Conservation (phyloP, 371 early-diverging fungal genomes). For the Lichtheimia corymbifera region DNA sequence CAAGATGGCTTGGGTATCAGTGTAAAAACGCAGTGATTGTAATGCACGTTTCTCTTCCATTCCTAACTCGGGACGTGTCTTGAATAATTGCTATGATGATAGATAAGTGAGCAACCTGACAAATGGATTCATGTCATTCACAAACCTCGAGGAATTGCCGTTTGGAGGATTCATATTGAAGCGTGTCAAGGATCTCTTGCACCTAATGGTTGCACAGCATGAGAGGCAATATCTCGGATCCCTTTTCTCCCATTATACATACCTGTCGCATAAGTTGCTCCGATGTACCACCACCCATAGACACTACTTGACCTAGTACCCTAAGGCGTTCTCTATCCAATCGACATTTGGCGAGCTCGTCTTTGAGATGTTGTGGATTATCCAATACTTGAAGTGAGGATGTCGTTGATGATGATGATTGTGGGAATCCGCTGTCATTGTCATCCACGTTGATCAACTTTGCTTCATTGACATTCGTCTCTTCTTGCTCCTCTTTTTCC, state of each 20-base stretch:
- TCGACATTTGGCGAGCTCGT: constrained; percentile 22
- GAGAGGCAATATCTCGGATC: not conserved
- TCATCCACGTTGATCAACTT: constrained; percentile 15
- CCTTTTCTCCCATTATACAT: not conserved
- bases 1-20: constrained; percentile 19
- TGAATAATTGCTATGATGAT: not conserved
- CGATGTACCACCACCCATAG: constrained; percentile 14
- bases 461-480: not conserved
- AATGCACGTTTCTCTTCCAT: constrained; percentile 22
- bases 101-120: not conserved
- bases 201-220: constrained; percentile 10
- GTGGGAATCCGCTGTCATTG: not conserved
- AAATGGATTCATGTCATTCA: too few species aligned
- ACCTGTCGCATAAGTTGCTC: constrained; percentile 9
- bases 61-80: constrained; percentile 8
- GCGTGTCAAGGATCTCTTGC: constrained; percentile 13
- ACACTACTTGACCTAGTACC: constrained; percentile 16
- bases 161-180: constrained; percentile 36
- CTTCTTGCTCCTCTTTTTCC: not conserved
- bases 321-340: constrained; percentile 42
- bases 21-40: constrained; percentile 31
- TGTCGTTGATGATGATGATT: constrained; percentile 1
- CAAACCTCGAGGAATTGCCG: constrained; percentile 17
- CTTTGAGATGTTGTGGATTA: constrained; percentile 10
- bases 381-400: not conserved